Evolutionary conservation across 73 alveolate species (phyloP), one percentile per base, ranked within the genome.

Genomic region (Uronychia binucleata): DNA sequence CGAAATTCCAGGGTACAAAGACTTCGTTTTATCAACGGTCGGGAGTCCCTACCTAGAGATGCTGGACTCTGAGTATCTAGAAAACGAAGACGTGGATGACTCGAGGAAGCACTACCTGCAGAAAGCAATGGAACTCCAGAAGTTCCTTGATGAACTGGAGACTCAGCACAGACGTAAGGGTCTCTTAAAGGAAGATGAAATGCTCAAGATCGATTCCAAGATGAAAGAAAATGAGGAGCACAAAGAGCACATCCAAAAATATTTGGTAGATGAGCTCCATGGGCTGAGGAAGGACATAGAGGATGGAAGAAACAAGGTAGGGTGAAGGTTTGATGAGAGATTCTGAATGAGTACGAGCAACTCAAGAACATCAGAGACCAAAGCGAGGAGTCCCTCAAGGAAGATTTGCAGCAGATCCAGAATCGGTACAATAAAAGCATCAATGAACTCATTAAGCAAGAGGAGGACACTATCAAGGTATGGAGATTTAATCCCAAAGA

Each of bases 151-250:
- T 28, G 92, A 85, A 0, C 79, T 93, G 11, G 97, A 93, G 82
- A 82, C 80, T n/a, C 93, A 92, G 30, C 94, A 93, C 34, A 75
- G 97, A 74, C 90, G 80, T 25, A 34, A n/a, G n/a, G n/a, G n/a
- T n/a, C n/a, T n/a, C n/a, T 46, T 46, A 46, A 46, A 11, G 67
- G 19, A 46, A 46, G 67, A 46, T 46, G 67, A 84, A 27, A 33
- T 93, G 34, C 81, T 76, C 58, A 83, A 77, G 75, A 74, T 93
- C 31, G 97, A 93, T 31, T 89, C 94, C 31, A 85, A 90, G 85
- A 80, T 85, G 26, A 26, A 83, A 57, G 97, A 92, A 85, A 92
- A 92, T 59, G 95, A 89, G 30, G 90, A 89, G 80, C 97, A 92
- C 77, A 60, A 88, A 26, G 85, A 84, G 26, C 46, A 86, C 11